phyloP scores from a whole-genome alignment of 306 rosid genomes.

The Alnus glutinosa region DNA sequence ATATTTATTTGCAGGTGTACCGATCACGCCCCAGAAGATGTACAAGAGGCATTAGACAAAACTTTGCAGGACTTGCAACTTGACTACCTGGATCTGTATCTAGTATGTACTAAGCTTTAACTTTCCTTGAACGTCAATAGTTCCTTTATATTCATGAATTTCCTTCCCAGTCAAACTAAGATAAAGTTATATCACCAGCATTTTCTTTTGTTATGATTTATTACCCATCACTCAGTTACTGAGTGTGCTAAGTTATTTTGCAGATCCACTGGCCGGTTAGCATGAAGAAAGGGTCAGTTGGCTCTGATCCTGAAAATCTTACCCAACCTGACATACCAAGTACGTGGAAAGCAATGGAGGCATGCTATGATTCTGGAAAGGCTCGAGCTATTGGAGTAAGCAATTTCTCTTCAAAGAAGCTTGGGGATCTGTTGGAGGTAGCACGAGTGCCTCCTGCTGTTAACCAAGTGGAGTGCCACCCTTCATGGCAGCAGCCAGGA shows the following conservation, averaged over 20 bases:
- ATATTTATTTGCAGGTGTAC: conserved; percentile 34
- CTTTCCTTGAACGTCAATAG: not conserved
- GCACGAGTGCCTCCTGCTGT: conserved; percentile 51
- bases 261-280: conserved; percentile 72
- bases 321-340: conserved; percentile 48
- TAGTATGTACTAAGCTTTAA: conserved; percentile 24
- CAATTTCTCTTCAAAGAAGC: conserved; percentile 62
- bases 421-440: conserved; percentile 43
- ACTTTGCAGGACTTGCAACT: conserved; percentile 54
- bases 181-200: not conserved
- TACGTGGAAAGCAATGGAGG: conserved; percentile 73
- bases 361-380: conserved; percentile 52
- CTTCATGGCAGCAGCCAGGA: conserved; percentile 39
- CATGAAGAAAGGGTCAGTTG: conserved; percentile 45
- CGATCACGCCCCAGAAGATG: conserved; percentile 56
- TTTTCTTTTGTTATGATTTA: not conserved
- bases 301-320: conserved; percentile 36
- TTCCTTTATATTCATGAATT: not conserved
- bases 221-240: not conserved
- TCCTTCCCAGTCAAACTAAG: not conserved
- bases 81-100: conserved; percentile 63
- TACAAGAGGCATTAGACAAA: conserved; percentile 48
- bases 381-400: conserved; percentile 65
- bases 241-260: not conserved
- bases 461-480: conserved; percentile 60